Conservation (phyloP, 2,329 filamentous ascomycete genomes). For the Helotiales sp. region DNA sequence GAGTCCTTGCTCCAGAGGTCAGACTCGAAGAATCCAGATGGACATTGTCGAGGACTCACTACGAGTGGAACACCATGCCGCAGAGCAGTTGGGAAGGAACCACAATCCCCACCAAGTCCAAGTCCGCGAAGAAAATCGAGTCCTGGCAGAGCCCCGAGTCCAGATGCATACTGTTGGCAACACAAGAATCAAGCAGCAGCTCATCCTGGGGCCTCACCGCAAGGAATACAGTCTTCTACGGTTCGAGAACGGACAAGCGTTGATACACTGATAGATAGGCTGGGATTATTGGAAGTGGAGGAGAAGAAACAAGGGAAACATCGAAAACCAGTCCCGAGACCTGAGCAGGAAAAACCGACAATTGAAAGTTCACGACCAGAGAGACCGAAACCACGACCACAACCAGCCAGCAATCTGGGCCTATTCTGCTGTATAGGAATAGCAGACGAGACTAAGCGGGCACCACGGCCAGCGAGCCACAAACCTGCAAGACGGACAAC, state of each 20-base stretch:
- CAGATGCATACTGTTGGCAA: conserved; percentile 79
- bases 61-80: conserved; percentile 82
- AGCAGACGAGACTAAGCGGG: conserved; percentile 32
- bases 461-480: conserved; percentile 36
- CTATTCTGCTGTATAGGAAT: conserved; percentile 41
- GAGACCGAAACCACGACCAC: conserved; percentile 23
- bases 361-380: conserved; percentile 17
- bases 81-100: conserved; percentile 62
- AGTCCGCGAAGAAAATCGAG: conserved; percentile 35
- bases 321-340: conserved; percentile 35
- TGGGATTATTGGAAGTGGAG: conserved; percentile 72
- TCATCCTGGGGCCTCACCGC: conserved; percentile 48
- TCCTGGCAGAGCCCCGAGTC: conserved; percentile 36
- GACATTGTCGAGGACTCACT: conserved; percentile 89
- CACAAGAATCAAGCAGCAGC: conserved; percentile 78
- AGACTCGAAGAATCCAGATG: conserved; percentile 82
- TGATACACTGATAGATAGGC: conserved; percentile 81
- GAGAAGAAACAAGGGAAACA: conserved; percentile 34
- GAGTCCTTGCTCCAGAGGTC: conserved; percentile 78
- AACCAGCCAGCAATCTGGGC: conserved; percentile 32
- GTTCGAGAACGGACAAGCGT: conserved; percentile 75
- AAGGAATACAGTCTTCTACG: conserved; percentile 50
- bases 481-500: conserved; percentile 24
- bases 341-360: conserved; percentile 31
- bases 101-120: conserved; percentile 37